A percentile compares a stretch with the other conserved stretches of the same genome.
Conservation (phyloP, 1,284 basidiomycete genomes). For the Porodaedalea pini region DNA sequence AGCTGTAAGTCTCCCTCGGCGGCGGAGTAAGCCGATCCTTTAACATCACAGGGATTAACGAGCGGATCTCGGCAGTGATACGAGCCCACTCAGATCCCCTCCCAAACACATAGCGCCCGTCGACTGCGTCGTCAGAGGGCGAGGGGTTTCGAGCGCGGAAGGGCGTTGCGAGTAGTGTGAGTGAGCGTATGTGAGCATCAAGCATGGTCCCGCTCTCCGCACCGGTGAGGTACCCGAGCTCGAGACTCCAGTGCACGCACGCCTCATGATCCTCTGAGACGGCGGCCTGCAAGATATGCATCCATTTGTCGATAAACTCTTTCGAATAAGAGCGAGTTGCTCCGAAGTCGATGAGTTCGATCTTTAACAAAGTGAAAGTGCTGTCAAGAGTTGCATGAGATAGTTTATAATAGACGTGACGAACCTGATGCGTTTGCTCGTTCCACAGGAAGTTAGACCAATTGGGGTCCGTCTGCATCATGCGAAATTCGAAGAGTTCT, state of each 20-base stretch:
- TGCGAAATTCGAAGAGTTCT: slow-evolving; percentile 87
- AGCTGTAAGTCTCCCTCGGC: slow-evolving; percentile 89
- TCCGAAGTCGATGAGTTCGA: slow-evolving; percentile 95
- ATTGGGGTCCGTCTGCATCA: slow-evolving; percentile 99
- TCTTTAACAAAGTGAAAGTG: slow-evolving; percentile 34
- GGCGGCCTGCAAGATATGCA: slow-evolving; percentile 76
- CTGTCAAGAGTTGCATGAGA: neutral
- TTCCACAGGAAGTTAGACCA: slow-evolving; percentile 98
- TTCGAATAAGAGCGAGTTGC: slow-evolving; percentile 86
- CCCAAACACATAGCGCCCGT: slow-evolving; percentile 55
- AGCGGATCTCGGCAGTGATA: slow-evolving; percentile 73
- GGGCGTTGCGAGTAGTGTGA: slow-evolving; percentile 79
- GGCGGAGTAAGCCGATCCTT: slow-evolving; percentile 87
- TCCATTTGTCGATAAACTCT: slow-evolving; percentile 89
- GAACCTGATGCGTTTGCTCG: slow-evolving; percentile 48
- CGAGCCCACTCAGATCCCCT: slow-evolving; percentile 59
- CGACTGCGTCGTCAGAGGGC: slow-evolving; percentile 45
- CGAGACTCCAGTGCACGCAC: slow-evolving; percentile 73
- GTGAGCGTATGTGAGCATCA: slow-evolving; percentile 82
- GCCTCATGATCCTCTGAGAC: slow-evolving; percentile 64
- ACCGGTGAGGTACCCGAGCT: slow-evolving; percentile 89
- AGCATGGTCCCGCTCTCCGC: slow-evolving; percentile 88
- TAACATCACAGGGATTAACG: slow-evolving; percentile 89
- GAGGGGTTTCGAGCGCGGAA: slow-evolving; percentile 56
- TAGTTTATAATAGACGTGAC: neutral